Percentiles rank a stretch among this genome's conserved stretches.
Conservation (phyloP, 768 basidiomycete genomes). For the Pulveroboletus frians region DNA sequence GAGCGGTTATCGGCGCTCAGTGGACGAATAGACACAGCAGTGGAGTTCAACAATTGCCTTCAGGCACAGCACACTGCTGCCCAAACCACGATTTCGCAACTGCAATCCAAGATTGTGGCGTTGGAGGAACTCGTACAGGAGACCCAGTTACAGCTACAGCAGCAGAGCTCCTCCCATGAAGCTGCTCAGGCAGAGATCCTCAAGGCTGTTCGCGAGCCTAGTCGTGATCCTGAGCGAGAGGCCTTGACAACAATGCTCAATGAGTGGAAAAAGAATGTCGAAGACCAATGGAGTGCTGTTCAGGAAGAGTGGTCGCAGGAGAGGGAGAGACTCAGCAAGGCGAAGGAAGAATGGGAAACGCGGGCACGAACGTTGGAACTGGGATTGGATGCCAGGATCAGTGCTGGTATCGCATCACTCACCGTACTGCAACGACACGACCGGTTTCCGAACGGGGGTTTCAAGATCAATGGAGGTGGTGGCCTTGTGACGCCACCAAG, state of each 20-base stretch:
- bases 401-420: slow-evolving; percentile 28
- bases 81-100: slow-evolving; percentile 61
- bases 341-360: slow-evolving; percentile 78
- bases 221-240: slow-evolving; percentile 39
- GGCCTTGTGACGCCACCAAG: slow-evolving; percentile 74
- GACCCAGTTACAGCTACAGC: slow-evolving; percentile 38
- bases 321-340: slow-evolving; percentile 64
- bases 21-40: slow-evolving; percentile 68
- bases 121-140: slow-evolving; percentile 66
- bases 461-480: slow-evolving; percentile 30
- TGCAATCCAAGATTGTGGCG: slow-evolving; percentile 63
- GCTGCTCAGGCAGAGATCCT: slow-evolving; percentile 31
- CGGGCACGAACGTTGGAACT: slow-evolving; percentile 50
- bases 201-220: slow-evolving; percentile 31
- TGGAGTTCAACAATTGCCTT: slow-evolving; percentile 65
- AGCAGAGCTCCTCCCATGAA: slow-evolving; percentile 34
- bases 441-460: slow-evolving; percentile 29
- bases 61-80: slow-evolving; percentile 76
- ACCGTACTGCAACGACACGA: slow-evolving; percentile 36
- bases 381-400: slow-evolving; percentile 44
- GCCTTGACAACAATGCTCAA: slow-evolving; percentile 50
- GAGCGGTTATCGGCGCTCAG: slow-evolving; percentile 58
- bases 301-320: slow-evolving; percentile 82
- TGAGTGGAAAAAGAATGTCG: slow-evolving; percentile 75
- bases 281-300: slow-evolving; percentile 72